Conservation (phyloP, 768 basidiomycete species). For the Chalciporus sphaerocephalus region DNA sequence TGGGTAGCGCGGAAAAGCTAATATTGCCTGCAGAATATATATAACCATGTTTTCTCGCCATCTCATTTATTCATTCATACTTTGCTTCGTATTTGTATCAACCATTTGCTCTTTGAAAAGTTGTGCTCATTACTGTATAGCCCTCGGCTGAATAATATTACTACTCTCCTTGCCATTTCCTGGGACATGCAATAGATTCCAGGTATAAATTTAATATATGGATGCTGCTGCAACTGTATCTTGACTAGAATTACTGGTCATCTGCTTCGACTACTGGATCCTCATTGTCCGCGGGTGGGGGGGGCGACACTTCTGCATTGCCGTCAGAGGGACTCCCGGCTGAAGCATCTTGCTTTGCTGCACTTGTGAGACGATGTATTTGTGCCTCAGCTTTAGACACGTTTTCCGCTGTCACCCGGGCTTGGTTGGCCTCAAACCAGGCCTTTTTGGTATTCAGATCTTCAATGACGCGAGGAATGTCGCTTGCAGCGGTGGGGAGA, state of each 20-base stretch:
- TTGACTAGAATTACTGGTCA: slow-evolving; percentile 28
- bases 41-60: slow-evolving; percentile 28
- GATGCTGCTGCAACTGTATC: slow-evolving; percentile 10
- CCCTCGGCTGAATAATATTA: slow-evolving; percentile 29
- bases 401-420: slow-evolving; percentile 71
- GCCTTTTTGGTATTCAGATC: slow-evolving; percentile 91
- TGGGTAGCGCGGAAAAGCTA: slow-evolving; percentile 29
- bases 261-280: slow-evolving; percentile 40
- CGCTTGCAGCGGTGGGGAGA: slow-evolving; percentile 70
- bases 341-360: slow-evolving; percentile 35
- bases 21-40: slow-evolving; percentile 31
- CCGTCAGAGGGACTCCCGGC: slow-evolving; percentile 36
- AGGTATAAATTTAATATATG: slow-evolving; percentile 19
- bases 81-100: slow-evolving; percentile 37
- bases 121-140: slow-evolving; percentile 36
- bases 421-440: slow-evolving; percentile 94
- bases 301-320: slow-evolving; percentile 43
- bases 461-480: slow-evolving; percentile 80
- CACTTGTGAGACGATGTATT: slow-evolving; percentile 55
- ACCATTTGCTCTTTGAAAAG: slow-evolving; percentile 31
- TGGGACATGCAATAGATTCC: slow-evolving; percentile 12
- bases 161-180: slow-evolving; percentile 14
- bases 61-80: slow-evolving; percentile 39
- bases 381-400: slow-evolving; percentile 75
- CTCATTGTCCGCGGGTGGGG: slow-evolving; percentile 41